Evolutionary conservation across 78 protist species (phyloP).

Genomic region (Mantamonas sphyraenae): DNA sequence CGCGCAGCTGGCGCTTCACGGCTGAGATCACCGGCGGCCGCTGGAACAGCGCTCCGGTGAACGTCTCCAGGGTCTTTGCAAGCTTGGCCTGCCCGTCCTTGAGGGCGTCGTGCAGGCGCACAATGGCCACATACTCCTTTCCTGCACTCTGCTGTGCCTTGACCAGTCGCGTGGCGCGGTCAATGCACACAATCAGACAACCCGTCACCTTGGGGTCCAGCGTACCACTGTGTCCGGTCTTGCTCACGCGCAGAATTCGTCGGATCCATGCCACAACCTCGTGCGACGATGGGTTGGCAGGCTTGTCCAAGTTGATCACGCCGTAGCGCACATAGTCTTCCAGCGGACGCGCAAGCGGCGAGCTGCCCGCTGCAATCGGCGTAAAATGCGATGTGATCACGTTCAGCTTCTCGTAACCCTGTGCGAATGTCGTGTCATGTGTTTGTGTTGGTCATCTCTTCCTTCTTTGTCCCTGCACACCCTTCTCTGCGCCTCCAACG

Average conservation of each 20-base stretch:
- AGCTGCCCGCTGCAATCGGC: constrained; percentile 88
- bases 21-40: constrained; percentile 99
- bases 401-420: constrained; percentile 88
- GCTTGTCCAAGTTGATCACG: constrained; percentile 98
- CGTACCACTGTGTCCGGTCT: constrained; percentile 98
- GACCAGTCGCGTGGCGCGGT: constrained; percentile 99
- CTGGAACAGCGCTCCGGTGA: constrained; percentile 98
- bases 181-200: constrained; percentile 92
- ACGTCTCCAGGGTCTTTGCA: constrained; percentile 59
- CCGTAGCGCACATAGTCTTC: constrained; percentile 91
- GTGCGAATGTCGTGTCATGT: no score
- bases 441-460: no score
- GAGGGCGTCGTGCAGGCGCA: constrained; percentile 83
- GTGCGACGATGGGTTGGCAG: constrained; percentile 99
- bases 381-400: constrained; percentile 93
- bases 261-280: constrained; percentile 99
- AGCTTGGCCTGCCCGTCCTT: constrained; percentile 38
- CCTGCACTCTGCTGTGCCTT: constrained; percentile 99
- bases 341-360: constrained; percentile 92
- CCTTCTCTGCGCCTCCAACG: no score
- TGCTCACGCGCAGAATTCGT: constrained; percentile 86
- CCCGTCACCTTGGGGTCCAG: constrained; percentile 99
- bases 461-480: no score
- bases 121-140: constrained; percentile 96
- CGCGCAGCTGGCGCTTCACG: constrained; percentile 91